These are phyloP conservation scores for Westerdykella aurantiaca DNA, from an alignment of 2,329 filamentous ascomycete species.

Conservation along the genomic window DNA sequence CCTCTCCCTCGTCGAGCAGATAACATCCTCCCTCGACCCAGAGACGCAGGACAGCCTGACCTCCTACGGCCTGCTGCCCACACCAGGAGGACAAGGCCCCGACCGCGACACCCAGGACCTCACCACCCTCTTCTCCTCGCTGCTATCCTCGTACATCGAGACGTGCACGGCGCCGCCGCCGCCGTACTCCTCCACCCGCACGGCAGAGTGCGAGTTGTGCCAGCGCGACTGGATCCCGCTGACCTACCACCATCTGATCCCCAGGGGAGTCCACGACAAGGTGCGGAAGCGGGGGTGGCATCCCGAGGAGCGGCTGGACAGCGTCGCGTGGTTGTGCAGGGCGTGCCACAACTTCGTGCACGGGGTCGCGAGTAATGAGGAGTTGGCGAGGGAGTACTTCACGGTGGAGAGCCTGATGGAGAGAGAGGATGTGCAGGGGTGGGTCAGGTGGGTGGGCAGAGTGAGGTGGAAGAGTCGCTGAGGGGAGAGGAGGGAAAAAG, in stretches of 20 bases:
- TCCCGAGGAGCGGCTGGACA: slow-evolving; percentile 65
- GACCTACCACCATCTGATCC: slow-evolving; percentile 82
- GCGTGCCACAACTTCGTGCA: slow-evolving; percentile 83
- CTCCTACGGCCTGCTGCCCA: slow-evolving; percentile 59
- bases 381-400: slow-evolving; percentile 65
- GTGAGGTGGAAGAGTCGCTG: slow-evolving; percentile 66
- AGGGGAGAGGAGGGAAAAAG: neutral
- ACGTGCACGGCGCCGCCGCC: slow-evolving; percentile 58
- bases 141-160: slow-evolving; percentile 59
- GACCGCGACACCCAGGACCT: slow-evolving; percentile 33
- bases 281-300: slow-evolving; percentile 76
- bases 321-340: slow-evolving; percentile 79
- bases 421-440: slow-evolving; percentile 65
- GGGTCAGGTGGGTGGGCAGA: slow-evolving; percentile 65
- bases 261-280: slow-evolving; percentile 69
- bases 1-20: slow-evolving; percentile 37
- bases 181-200: slow-evolving; percentile 54
- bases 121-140: slow-evolving; percentile 55
- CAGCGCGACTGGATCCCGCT: slow-evolving; percentile 66
- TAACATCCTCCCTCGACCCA: slow-evolving; percentile 48
- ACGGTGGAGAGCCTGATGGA: slow-evolving; percentile 65
- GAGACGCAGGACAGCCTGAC: slow-evolving; percentile 60
- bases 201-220: slow-evolving; percentile 65
- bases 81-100: slow-evolving; percentile 9
- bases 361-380: slow-evolving; percentile 67